Base-by-base conservation (phyloP, 192 early-diverging fungal species). In the Fimicolochytrium jonesii region DNA sequence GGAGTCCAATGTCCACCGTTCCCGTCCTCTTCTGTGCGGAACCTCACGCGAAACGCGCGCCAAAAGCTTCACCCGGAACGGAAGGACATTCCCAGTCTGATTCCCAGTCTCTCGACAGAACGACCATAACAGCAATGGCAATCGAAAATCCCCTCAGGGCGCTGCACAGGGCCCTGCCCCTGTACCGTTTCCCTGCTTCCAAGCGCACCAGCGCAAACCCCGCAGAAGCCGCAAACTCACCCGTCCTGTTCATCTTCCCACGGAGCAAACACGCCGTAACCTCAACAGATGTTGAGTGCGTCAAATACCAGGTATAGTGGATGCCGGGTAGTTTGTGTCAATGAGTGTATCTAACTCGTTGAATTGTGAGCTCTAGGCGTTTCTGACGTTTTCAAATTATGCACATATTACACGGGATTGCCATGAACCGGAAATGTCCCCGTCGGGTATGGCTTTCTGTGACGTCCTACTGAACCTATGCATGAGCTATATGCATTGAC, bases 371-470 rank as follows among this genome's bases (percentile, higher is more conserved):
- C 18, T 45, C 20, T 48, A 84, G 80, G 66, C 74, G 2, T 75
- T 74, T 17, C 66, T 86, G 23, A 61, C 61, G 37, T 78, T 84
- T 44, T 73, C 72, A 26, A 52, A 69, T 35, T 61, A 75, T 51
- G 69, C 78, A 17, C 76, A 78, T 56, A 69, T 60, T 17, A 58
- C 72, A 31, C 30, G 65, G 25, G 57, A 75, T 53, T 72, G 66
- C 33, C 72, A 79, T 59, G 81, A 86, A 46, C 78, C 70, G 6
- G 74, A 77, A 23, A 66, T 78, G 59, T 83, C 80, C 26, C 85
- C 85, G 0, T 75, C 69, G 34, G 78, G 82, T 86, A 71, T 13
- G 25, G 44, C 29, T 29, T 64, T 35, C 30, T 1, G 20, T 29
- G 32, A 13, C 2, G 17, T 32, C 17, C 6, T 26, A 0, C 30